phyloP scores from a whole-genome alignment of 2,329 filamentous ascomycete genomes.

The Hypoxylon sp. region DNA sequence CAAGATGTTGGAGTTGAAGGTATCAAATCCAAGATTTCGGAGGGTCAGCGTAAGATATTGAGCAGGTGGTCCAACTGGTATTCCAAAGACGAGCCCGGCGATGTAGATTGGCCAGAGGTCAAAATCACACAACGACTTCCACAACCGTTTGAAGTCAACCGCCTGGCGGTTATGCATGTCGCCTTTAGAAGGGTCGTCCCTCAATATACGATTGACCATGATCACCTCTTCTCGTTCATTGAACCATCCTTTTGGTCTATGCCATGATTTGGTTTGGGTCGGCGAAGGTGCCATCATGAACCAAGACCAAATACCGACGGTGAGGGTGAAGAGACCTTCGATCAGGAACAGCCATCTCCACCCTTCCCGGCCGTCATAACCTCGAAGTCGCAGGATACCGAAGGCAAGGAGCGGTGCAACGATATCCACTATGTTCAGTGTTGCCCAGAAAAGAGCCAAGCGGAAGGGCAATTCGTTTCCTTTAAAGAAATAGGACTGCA shows the following conservation, averaged over 20 bases:
- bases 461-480: constrained; percentile 54
- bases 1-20: constrained; percentile 65
- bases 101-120: constrained; percentile 73
- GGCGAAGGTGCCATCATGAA: constrained; percentile 63
- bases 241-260: constrained; percentile 74
- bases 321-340: constrained; percentile 63
- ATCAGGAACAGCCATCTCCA: constrained; percentile 69
- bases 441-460: constrained; percentile 56
- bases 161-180: constrained; percentile 73
- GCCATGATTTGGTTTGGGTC: constrained; percentile 68
- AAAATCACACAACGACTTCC: constrained; percentile 69
- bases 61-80: constrained; percentile 59
- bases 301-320: constrained; percentile 62
- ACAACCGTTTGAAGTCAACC: constrained; percentile 63
- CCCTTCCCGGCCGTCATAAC: constrained; percentile 56
- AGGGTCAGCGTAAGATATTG: constrained; percentile 66
- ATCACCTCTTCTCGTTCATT: constrained; percentile 73
- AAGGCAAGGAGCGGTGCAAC: constrained; percentile 55
- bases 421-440: constrained; percentile 53
- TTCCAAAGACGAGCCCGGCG: constrained; percentile 64
- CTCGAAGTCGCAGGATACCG: constrained; percentile 57
- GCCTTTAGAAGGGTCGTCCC: constrained; percentile 73
- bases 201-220: constrained; percentile 71
- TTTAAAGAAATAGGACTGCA: constrained; percentile 55
- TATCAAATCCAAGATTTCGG: constrained; percentile 62